Percentiles rank a stretch among this genome's conserved stretches.
phyloP scores from a whole-genome alignment of 495 filamentous ascomycete species.

The Neurospora sp. region DNA sequence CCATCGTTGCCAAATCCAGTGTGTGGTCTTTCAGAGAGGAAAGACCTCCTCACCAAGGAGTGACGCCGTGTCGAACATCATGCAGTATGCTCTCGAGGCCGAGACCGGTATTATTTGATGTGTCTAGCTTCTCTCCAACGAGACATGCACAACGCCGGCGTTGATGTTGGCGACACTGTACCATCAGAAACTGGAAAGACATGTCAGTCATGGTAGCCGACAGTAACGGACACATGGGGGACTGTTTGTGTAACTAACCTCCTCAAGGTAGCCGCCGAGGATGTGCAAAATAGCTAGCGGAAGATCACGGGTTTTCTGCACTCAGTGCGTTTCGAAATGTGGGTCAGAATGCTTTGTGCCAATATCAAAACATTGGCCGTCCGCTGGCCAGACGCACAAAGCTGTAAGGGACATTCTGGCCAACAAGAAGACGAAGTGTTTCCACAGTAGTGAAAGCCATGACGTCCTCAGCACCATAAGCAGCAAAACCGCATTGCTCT shows the following conservation, averaged over 20 bases:
- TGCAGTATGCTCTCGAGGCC: background rate
- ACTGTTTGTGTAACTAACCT: background rate
- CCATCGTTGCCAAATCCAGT: background rate
- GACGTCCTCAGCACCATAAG: conserved; percentile 68
- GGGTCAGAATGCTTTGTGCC: background rate
- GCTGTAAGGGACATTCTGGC: conserved; percentile 78
- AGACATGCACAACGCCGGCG: background rate
- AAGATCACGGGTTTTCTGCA: background rate
- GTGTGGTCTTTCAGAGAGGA: background rate
- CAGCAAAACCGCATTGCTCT: conserved; percentile 60
- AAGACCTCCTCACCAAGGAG: background rate
- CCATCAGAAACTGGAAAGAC: background rate
- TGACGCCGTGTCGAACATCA: background rate
- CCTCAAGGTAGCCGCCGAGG: background rate
- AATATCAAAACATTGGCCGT: conserved; percentile 50
- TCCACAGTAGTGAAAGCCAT: conserved; percentile 75
- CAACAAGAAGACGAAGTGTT: conserved; percentile 64
- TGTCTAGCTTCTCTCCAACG: background rate
- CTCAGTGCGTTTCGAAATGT: background rate
- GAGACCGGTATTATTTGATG: background rate
- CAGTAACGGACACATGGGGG: background rate
- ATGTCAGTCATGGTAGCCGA: background rate
- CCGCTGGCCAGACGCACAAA: conserved; percentile 73
- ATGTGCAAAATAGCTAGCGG: background rate
- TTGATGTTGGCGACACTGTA: background rate